Evolutionary conservation across 768 basidiomycete species (phyloP).

Genomic region (Boletus rubropictus): DNA sequence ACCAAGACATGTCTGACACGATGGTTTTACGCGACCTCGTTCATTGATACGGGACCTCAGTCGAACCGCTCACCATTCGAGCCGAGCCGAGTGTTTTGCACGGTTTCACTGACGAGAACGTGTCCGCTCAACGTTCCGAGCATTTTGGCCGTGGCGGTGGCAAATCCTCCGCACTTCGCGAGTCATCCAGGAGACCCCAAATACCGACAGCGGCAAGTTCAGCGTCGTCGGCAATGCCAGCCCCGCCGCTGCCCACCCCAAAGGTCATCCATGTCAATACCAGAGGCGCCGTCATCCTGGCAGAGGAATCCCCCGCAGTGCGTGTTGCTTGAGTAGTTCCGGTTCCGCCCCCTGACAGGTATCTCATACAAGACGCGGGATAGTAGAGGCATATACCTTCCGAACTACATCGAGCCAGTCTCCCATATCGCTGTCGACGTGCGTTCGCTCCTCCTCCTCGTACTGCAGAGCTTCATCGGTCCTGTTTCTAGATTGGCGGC

Average conservation of each 20-base stretch:
- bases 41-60: not conserved
- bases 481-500: slow-evolving; percentile 73
- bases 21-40: slow-evolving; percentile 2
- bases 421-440: slow-evolving; percentile 98
- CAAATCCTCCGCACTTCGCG: slow-evolving; percentile 7
- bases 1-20: slow-evolving; percentile 2
- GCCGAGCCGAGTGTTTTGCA: not conserved
- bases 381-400: slow-evolving; percentile 94
- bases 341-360: slow-evolving; percentile 11
- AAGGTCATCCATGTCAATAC: slow-evolving; percentile 93
- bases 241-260: slow-evolving; percentile 69
- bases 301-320: slow-evolving; percentile 93
- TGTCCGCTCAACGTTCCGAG: not conserved
- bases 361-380: slow-evolving; percentile 65
- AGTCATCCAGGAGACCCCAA: slow-evolving; percentile 12
- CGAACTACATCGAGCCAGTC: slow-evolving; percentile 95
- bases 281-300: slow-evolving; percentile 85
- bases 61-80: not conserved
- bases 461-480: not conserved
- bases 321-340: slow-evolving; percentile 22
- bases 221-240: slow-evolving; percentile 33
- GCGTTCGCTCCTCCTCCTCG: slow-evolving; percentile 33
- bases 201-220: slow-evolving; percentile 11
- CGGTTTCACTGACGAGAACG: slow-evolving; percentile 3
- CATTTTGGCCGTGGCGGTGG: slow-evolving; percentile 11